These are phyloP conservation scores for Coemansia sp. DNA, from an alignment of 192 early-diverging fungal species.

Conservation along the genomic window DNA sequence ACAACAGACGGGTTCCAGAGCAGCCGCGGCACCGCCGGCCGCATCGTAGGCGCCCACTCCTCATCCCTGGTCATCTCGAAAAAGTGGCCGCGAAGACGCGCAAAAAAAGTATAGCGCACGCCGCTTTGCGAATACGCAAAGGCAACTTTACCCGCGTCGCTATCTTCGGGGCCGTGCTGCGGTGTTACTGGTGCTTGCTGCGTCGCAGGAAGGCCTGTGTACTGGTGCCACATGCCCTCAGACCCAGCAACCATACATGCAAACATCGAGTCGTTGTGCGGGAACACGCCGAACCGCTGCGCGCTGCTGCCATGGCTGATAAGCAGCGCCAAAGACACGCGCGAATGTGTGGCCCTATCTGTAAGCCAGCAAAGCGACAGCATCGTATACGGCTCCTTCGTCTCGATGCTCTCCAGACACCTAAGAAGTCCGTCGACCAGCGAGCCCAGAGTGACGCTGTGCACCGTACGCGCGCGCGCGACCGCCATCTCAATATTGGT, in stretches of 20 bases:
- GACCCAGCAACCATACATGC: conserved; percentile 22
- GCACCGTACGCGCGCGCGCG: conserved; percentile 12
- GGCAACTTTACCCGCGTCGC: conserved; percentile 11
- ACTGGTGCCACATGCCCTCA: conserved; percentile 44
- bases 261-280: conserved; percentile 48
- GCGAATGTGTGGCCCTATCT: conserved; percentile 28
- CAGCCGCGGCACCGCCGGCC: conserved; percentile 22
- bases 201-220: conserved; percentile 14
- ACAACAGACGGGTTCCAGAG: conserved; percentile 18
- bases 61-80: conserved; percentile 47
- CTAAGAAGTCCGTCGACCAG: conserved; percentile 23
- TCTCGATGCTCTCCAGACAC: conserved; percentile 23
- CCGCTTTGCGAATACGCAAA: conserved; percentile 45
- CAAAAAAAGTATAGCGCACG: conserved; percentile 40
- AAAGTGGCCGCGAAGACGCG: conserved; percentile 40
- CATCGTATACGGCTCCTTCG: conserved; percentile 31
- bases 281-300: conserved; percentile 40
- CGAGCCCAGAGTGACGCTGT: conserved; percentile 8
- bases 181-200: conserved; percentile 9
- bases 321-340: conserved; percentile 31
- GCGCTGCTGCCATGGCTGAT: conserved; percentile 40
- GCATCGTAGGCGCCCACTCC: conserved; percentile 44
- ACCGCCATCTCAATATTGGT: conserved; percentile 35
- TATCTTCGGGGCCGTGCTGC: conserved; percentile 6
- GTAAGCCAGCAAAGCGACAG: conserved; percentile 40